Evolutionary conservation across 192 early-diverging fungal genomes (phyloP).

Genomic region (Coemansia nantahalensis): DNA sequence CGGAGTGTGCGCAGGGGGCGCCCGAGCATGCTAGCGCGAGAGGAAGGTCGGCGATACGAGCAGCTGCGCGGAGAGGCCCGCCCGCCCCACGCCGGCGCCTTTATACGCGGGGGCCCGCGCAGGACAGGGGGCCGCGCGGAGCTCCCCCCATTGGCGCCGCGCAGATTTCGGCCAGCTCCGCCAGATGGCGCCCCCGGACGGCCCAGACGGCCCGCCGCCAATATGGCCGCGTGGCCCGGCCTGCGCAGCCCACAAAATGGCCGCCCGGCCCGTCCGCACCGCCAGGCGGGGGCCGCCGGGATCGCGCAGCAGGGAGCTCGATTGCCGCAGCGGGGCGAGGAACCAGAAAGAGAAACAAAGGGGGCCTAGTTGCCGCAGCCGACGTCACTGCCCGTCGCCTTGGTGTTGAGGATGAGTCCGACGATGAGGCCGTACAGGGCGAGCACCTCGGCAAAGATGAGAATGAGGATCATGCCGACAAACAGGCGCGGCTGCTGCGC

Average conservation of each 20-base stretch:
- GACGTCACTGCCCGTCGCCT: constrained; percentile 54
- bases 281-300: no score
- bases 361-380: constrained; percentile 45
- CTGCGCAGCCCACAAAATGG: no score
- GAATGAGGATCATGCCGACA: constrained; percentile 84
- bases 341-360: background rate
- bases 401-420: constrained; percentile 82
- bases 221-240: no score
- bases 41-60: background rate
- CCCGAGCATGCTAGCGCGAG: background rate
- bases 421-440: constrained; percentile 86
- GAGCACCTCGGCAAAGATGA: constrained; percentile 89
- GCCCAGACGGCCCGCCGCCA: no score
- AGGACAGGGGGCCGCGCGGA: no score
- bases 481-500: constrained; percentile 78
- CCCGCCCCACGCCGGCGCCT: no score
- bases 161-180: no score
- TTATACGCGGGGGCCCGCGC: no score
- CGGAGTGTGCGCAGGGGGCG: background rate
- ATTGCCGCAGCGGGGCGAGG: no score
- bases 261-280: no score
- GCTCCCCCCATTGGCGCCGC: no score
- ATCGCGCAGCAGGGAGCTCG: background rate
- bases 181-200: no score
- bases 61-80: background rate